These are phyloP conservation scores for Stramenopiles sp. DNA, from an alignment of 352 stramenopile species.

Conservation along the genomic window DNA sequence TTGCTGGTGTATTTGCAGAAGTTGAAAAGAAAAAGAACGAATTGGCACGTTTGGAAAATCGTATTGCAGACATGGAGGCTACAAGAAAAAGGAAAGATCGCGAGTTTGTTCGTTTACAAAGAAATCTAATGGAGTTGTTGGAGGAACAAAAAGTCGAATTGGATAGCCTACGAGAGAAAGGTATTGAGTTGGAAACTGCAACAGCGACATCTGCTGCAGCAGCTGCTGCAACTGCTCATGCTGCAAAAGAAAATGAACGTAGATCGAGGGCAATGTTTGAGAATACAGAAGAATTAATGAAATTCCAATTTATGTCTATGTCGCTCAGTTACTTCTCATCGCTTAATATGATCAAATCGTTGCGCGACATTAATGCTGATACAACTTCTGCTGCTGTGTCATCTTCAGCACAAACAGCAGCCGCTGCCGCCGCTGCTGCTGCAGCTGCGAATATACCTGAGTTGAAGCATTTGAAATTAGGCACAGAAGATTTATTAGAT, in stretches of 20 bases:
- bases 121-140: constrained; percentile 72
- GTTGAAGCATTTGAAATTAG: constrained; percentile 41
- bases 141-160: constrained; percentile 77
- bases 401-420: constrained; percentile 57
- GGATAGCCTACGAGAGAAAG: constrained; percentile 61
- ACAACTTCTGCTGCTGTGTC: constrained; percentile 60
- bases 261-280: constrained; percentile 65
- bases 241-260: constrained; percentile 62
- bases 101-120: constrained; percentile 68
- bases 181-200: constrained; percentile 65
- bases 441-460: constrained; percentile 58
- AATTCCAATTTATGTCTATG: constrained; percentile 91
- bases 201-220: constrained; percentile 67
- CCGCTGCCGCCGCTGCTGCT: constrained; percentile 50
- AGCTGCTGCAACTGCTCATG: constrained; percentile 50
- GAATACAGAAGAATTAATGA: constrained; percentile 80
- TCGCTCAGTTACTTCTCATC: constrained; percentile 78
- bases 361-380: constrained; percentile 76
- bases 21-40: constrained; percentile 59
- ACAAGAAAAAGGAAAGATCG: constrained; percentile 68
- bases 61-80: constrained; percentile 71
- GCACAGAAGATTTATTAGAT: constrained; percentile 35
- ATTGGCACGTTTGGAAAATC: constrained; percentile 48
- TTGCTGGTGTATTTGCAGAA: constrained; percentile 60
- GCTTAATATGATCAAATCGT: constrained; percentile 76